phyloP scores from a whole-genome alignment of 106 monocot genomes.

The Triglochin maritima region DNA sequence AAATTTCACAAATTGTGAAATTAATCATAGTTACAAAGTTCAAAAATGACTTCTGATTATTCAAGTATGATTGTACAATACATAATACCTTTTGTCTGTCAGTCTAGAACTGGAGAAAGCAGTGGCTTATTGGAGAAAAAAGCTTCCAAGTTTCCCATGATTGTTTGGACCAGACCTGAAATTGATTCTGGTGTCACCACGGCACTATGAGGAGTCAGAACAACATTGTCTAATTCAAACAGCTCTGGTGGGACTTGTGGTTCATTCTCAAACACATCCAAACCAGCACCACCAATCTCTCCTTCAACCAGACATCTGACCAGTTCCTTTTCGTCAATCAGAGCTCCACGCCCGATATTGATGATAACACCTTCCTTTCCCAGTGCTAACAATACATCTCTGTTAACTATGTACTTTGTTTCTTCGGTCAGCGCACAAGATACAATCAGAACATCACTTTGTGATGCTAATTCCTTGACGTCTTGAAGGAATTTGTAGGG shows the following conservation, averaged over 20 bases:
- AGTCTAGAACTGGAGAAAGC: conserved; percentile 21
- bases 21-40: too few species aligned
- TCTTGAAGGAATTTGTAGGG: conserved; percentile 1
- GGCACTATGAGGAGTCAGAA: conserved; percentile 39
- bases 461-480: conserved; percentile 28
- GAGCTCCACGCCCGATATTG: conserved; percentile 7
- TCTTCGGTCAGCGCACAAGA: conserved; percentile 41
- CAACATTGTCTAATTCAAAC: conserved; percentile 50
- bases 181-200: conserved; percentile 27
- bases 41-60: too few species aligned
- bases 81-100: background rate
- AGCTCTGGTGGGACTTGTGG: conserved; percentile 39
- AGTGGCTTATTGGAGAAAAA: conserved; percentile 54
- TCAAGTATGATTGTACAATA: too few species aligned
- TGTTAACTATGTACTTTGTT: conserved; percentile 58
- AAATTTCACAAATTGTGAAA: too few species aligned
- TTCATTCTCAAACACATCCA: conserved; percentile 73
- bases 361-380: conserved; percentile 48
- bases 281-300: conserved; percentile 52
- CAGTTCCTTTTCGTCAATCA: conserved; percentile 12
- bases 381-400: conserved; percentile 38
- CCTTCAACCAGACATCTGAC: conserved; percentile 11
- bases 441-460: conserved; percentile 37
- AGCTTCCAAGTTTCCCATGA: conserved; percentile 46
- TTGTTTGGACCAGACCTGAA: conserved; percentile 5